These are phyloP conservation scores for Megacollybia marginata DNA, from an alignment of 768 basidiomycete species.

Conservation along the genomic window DNA sequence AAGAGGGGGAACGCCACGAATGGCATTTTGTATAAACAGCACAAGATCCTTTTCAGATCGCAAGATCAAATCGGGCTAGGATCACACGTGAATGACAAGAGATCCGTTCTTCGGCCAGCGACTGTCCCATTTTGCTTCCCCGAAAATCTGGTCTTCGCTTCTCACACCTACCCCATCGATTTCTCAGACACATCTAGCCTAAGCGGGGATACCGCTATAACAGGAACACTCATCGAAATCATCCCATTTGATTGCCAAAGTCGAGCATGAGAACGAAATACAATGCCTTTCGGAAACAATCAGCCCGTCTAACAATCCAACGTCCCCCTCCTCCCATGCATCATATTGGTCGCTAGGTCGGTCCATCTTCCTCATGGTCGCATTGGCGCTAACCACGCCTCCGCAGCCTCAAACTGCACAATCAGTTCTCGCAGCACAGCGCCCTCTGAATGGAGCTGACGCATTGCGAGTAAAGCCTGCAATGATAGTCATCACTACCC, in stretches of 20 bases:
- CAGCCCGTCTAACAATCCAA: not conserved
- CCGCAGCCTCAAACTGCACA: conserved; percentile 93
- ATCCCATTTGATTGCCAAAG: not conserved
- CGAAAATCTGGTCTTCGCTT: not conserved
- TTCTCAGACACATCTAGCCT: conserved; percentile 6
- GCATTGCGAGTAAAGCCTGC: conserved; percentile 85
- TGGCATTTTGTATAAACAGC: not conserved
- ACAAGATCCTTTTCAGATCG: not conserved
- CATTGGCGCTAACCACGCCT: conserved; percentile 91
- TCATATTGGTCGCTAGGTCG: not conserved
- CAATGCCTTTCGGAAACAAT: not conserved
- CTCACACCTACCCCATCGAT: conserved; percentile 7
- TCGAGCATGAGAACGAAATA: not conserved
- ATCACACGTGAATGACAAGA: not conserved
- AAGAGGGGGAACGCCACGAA: conserved; percentile 2
- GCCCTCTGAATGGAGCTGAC: conserved; percentile 78
- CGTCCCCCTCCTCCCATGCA: conserved; percentile 1
- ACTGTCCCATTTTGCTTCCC: not conserved
- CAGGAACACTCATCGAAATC: conserved; percentile 1
- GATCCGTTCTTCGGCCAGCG: not conserved
- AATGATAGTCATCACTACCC: conserved; percentile 74
- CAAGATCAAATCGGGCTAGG: too few species aligned
- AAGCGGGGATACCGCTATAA: not conserved
- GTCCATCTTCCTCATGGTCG: conserved; percentile 54
- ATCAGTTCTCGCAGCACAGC: conserved; percentile 81